Percentiles rank a stretch among this genome's conserved stretches.
Evolutionary conservation across 2,329 filamentous ascomycete genomes (phyloP).

Genomic region (Phialemoniopsis sp.): DNA sequence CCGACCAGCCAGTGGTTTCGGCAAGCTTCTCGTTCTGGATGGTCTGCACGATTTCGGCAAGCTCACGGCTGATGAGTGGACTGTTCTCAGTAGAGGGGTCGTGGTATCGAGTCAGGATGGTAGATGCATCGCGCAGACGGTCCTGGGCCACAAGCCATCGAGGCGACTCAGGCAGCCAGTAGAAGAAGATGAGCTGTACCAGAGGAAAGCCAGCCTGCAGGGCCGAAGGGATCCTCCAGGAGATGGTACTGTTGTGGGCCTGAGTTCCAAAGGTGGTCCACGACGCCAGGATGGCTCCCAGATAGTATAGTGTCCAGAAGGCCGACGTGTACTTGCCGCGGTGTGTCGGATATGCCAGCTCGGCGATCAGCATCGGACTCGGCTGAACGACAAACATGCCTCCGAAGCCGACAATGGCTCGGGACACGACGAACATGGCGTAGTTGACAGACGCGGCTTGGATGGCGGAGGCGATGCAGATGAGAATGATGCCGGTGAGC

Average conservation of each 20-base stretch:
- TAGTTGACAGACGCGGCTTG: constrained; percentile 39
- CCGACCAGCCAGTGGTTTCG: background rate
- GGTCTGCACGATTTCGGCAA: constrained; percentile 1
- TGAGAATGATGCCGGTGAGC: constrained; percentile 45
- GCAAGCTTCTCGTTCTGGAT: background rate
- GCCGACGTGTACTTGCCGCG: background rate
- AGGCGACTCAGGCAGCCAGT: constrained; percentile 48
- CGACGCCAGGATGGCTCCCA: constrained; percentile 19
- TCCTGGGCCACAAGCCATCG: constrained; percentile 40
- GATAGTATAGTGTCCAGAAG: constrained; percentile 1
- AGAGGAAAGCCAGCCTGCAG: constrained; percentile 39
- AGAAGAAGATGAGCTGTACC: constrained; percentile 31
- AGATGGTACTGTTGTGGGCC: constrained; percentile 11
- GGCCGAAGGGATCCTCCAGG: constrained; percentile 33
- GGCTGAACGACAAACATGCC: too few species aligned
- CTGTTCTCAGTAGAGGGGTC: background rate
- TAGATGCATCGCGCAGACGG: constrained; percentile 46
- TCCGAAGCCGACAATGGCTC: constrained; percentile 10
- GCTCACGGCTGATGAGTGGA: background rate
- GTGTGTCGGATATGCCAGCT: constrained; percentile 8
- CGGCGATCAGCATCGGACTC: constrained; percentile 5
- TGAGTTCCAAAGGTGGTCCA: constrained; percentile 33
- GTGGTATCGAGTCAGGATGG: constrained; percentile 33
- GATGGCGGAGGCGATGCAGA: constrained; percentile 52
- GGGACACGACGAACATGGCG: constrained; percentile 20